These are phyloP conservation scores for Leccinum boreale DNA, from an alignment of 768 basidiomycete species.

Conservation along the genomic window DNA sequence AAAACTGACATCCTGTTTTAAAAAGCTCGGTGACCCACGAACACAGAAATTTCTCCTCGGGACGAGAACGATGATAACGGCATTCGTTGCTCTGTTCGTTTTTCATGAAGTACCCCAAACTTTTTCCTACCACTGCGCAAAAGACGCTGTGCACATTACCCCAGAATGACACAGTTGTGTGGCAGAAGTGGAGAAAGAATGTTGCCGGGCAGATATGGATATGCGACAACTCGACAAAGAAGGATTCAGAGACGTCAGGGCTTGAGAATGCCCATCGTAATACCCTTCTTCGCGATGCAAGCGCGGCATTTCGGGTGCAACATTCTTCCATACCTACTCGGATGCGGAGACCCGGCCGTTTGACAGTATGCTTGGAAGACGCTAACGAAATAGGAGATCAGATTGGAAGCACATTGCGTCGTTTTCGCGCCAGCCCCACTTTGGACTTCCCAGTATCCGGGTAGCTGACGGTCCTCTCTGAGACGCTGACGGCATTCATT, in stretches of 20 bases:
- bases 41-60: constrained; percentile 10
- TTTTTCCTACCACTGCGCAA: not conserved
- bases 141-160: constrained; percentile 12
- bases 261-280: constrained; percentile 4
- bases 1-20: constrained; percentile 17
- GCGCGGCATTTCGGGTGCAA: constrained; percentile 2
- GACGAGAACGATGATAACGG: constrained; percentile 17
- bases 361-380: too few species aligned
- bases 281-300: constrained; percentile 19
- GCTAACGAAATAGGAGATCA: too few species aligned
- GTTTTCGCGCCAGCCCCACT: too few species aligned
- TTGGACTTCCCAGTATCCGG: too few species aligned
- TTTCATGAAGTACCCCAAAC: constrained; percentile 5
- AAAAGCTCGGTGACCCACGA: constrained; percentile 9
- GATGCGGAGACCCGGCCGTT: too few species aligned
- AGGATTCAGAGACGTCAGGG: not conserved
- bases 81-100: constrained; percentile 13
- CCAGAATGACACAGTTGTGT: constrained; percentile 22
- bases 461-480: too few species aligned
- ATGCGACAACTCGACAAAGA: constrained; percentile 2
- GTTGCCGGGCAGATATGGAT: constrained; percentile 13
- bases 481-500: too few species aligned
- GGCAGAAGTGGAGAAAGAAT: constrained; percentile 20
- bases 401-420: too few species aligned
- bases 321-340: too few species aligned